phyloP scores from a whole-genome alignment of 768 basidiomycete species.

The Phlegmacium glaucopus region DNA sequence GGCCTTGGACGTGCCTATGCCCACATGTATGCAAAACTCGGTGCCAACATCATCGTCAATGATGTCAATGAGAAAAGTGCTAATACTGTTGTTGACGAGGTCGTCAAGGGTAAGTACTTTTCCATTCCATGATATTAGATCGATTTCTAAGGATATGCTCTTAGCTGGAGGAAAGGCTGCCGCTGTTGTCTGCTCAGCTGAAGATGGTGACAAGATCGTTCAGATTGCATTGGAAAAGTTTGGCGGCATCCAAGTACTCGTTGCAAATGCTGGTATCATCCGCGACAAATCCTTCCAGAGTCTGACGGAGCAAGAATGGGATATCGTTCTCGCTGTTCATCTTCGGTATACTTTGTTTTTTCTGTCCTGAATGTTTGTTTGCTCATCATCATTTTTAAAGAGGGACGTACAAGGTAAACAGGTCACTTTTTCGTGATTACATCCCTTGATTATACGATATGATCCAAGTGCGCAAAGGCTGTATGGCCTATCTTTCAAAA shows the following conservation, averaged over 20 bases:
- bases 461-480: constrained; percentile 79
- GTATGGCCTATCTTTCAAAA: constrained; percentile 97
- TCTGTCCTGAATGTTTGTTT: background rate
- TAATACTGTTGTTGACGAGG: constrained; percentile 80
- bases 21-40: constrained; percentile 84
- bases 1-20: constrained; percentile 93
- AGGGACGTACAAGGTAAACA: constrained; percentile 79
- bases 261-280: constrained; percentile 93
- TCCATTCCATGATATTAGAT: background rate
- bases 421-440: too few species aligned
- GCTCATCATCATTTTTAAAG: constrained; percentile 30
- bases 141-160: background rate
- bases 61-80: constrained; percentile 90
- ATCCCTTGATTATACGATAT: background rate
- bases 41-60: constrained; percentile 97
- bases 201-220: constrained; percentile 89
- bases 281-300: constrained; percentile 90
- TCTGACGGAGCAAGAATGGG: constrained; percentile 94
- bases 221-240: constrained; percentile 85
- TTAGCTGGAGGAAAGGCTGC: constrained; percentile 87
- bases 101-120: constrained; percentile 59
- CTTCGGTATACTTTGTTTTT: constrained; percentile 45
- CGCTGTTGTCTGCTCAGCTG: constrained; percentile 80
- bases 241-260: constrained; percentile 81
- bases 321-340: constrained; percentile 85